Evolutionary conservation across 192 early-diverging fungal genomes (phyloP).

Genomic region (Physocladia obscura): DNA sequence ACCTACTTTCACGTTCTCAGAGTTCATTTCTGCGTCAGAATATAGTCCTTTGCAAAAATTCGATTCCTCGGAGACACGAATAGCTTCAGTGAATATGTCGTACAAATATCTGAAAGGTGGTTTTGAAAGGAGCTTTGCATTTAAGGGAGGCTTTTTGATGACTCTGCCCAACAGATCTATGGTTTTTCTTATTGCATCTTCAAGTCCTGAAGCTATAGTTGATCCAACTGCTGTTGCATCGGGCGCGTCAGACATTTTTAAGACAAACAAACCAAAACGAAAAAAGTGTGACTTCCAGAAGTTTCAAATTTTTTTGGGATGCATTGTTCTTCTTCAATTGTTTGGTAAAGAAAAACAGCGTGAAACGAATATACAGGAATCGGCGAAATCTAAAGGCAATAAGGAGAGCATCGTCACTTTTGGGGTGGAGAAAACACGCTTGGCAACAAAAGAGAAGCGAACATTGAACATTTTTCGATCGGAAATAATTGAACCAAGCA

Average conservation of each 20-base stretch:
- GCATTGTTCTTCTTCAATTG: too few relatives aligned
- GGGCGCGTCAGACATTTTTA: constrained; percentile 6
- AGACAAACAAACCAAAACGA: too few relatives aligned
- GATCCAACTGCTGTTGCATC: neutral
- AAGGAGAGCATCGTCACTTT: too few relatives aligned
- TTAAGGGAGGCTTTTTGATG: constrained; percentile 56
- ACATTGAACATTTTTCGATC: too few relatives aligned
- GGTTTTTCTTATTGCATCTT: constrained; percentile 48
- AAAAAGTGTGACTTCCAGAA: too few relatives aligned
- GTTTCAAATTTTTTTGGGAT: too few relatives aligned
- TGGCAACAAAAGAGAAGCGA: too few relatives aligned
- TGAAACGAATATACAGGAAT: too few relatives aligned
- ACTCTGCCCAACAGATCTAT: constrained; percentile 44
- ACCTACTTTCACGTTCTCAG: constrained; percentile 54
- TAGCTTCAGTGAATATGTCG: constrained; percentile 54
- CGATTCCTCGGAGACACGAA: constrained; percentile 20
- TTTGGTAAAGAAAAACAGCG: too few relatives aligned
- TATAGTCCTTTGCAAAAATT: constrained; percentile 49
- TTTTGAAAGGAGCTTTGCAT: constrained; percentile 56
- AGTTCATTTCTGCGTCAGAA: constrained; percentile 49
- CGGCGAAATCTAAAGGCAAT: too few relatives aligned
- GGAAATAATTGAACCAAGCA: too few relatives aligned
- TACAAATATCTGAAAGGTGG: constrained; percentile 63
- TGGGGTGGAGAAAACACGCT: too few relatives aligned
- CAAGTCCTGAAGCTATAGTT: constrained; percentile 31